Evolutionary conservation across 495 filamentous ascomycete genomes (phyloP), one percentile per base, ranked within the genome.

Genomic region (Aspergillus coremiiformis): DNA sequence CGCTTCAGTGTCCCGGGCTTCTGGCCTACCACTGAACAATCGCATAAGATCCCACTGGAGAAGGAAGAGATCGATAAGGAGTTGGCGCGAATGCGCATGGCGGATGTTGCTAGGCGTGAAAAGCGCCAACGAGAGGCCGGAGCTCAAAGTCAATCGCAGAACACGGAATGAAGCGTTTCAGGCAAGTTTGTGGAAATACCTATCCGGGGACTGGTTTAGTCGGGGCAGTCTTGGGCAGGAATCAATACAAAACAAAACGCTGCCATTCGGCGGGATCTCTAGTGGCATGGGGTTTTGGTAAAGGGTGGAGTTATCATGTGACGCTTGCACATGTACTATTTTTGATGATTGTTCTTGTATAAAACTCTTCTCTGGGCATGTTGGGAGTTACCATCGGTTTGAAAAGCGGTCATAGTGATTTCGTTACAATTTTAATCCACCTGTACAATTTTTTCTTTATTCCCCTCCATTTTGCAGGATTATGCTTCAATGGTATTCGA

Each of bases 1-100:
- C 85, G 86, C 53, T 99, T 99, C 75, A 63, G 77, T 39, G 87
- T 95, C 1, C 83, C 85, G 11, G 86, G 86, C 53, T 99, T 99
- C 79, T 99, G 93, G 93, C 93, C 93, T 20, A 87, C 84, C 58
- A 74, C 82, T 27, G 85, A 87, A 54, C 80, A 92, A 66, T 89
- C 88, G 35, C 86, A 99, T 69, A 87, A 78, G 63, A 89, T 99
- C 44, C 93, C 93, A 0, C 79, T 85, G 37, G 90, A 97, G 55
- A 82, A 77, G 54, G 92, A 95, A 30, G 93, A 99, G 70, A 91
- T 96, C 52, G 70, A 80, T 6, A 72, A 74, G 42, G 89, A 96
- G 76, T 66, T 94, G 29, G 74, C 89, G 59, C 73, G 89, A 52
- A 74, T 96, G 70, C 79, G 83, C 51, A 72, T 59, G 62, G 54